A percentile compares a stretch with the other conserved stretches of the same genome.
These are phyloP conservation scores for Gossypium lobatum DNA, from an alignment of 441 rosid species.

Conservation along the genomic window DNA sequence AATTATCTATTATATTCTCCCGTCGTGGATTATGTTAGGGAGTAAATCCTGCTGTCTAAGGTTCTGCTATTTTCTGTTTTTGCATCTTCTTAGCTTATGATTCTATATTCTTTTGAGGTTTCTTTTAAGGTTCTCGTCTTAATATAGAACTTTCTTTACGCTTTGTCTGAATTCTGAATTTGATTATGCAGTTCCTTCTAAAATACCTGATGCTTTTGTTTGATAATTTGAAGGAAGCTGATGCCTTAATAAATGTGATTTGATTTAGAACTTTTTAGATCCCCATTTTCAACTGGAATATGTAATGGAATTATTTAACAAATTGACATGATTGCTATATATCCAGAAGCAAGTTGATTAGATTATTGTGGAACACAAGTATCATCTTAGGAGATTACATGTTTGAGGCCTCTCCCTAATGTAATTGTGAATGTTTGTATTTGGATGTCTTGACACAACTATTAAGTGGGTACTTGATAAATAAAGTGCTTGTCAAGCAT, in stretches of 20 bases:
- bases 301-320: neutral
- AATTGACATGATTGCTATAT: neutral
- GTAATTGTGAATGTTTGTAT: neutral
- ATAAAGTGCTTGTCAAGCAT: slow-evolving; percentile 10
- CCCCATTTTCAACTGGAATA: neutral
- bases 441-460: neutral
- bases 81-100: neutral
- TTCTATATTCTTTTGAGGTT: neutral
- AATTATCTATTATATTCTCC: neutral
- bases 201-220: neutral
- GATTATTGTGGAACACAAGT: neutral
- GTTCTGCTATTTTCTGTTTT: neutral
- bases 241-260: neutral
- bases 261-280: neutral
- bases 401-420: neutral
- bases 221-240: too few relatives aligned
- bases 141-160: neutral
- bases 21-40: neutral
- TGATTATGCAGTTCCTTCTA: neutral
- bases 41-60: neutral
- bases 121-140: neutral
- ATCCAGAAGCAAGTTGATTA: neutral
- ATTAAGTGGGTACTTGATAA: neutral
- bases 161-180: neutral
- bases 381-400: neutral